These are phyloP conservation scores for Mucor mucedo DNA, from an alignment of 371 early-diverging fungal genomes.

Conservation along the genomic window DNA sequence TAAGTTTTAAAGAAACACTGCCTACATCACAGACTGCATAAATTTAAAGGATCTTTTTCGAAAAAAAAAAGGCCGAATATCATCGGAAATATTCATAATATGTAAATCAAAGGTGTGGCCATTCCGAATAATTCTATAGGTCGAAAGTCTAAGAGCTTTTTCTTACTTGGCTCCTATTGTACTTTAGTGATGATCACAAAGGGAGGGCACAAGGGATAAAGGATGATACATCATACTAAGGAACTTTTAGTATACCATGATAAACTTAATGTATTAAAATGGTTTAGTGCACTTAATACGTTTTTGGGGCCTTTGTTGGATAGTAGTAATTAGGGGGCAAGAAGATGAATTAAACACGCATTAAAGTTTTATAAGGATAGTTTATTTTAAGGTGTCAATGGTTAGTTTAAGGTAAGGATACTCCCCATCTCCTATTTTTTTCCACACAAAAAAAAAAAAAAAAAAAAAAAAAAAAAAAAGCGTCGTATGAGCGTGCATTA, in stretches of 20 bases:
- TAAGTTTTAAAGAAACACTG: too few relatives aligned
- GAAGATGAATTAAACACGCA: too few relatives aligned
- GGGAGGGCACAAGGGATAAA: background rate
- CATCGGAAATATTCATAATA: background rate
- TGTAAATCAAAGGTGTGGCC: background rate
- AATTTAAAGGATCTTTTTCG: too few relatives aligned
- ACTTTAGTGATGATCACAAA: background rate
- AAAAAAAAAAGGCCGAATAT: too few relatives aligned
- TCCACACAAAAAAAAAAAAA: background rate
- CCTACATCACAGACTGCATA: too few relatives aligned
- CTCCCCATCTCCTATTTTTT: constrained; percentile 2
- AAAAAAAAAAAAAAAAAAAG: background rate
- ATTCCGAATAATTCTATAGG: background rate
- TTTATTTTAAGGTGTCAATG: background rate
- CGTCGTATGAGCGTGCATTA: background rate
- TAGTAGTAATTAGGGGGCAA: too few relatives aligned
- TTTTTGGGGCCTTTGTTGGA: too few relatives aligned
- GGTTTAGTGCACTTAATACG: too few relatives aligned
- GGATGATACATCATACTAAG: background rate
- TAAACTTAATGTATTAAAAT: too few relatives aligned
- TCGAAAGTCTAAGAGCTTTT: background rate
- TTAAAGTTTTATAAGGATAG: background rate
- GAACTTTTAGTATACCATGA: too few relatives aligned
- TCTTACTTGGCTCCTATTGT: background rate
- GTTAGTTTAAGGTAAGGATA: background rate